phyloP scores from a whole-genome alignment of 306 rosid genomes.

The Biancaea sappan region DNA sequence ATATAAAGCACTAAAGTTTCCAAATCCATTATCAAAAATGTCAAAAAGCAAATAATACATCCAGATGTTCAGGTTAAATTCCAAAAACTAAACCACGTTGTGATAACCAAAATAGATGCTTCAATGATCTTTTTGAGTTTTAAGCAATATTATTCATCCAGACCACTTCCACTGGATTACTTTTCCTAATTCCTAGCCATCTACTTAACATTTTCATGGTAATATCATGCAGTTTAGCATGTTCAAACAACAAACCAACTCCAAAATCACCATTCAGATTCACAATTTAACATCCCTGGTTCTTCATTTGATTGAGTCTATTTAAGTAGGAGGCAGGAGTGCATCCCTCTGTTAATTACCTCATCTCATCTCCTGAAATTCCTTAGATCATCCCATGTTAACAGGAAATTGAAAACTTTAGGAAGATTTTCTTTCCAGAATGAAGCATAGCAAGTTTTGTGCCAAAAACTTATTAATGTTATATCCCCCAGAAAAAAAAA shows the following conservation, averaged over 20 bases:
- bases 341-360: conserved; percentile 16
- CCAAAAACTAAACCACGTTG: no score
- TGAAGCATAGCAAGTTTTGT: neutral
- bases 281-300: conserved; percentile 6
- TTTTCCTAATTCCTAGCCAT: no score
- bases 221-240: no score
- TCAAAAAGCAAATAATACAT: no score
- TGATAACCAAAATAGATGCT: no score
- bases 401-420: neutral
- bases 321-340: neutral
- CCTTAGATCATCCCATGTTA: neutral
- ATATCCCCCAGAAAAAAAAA: neutral
- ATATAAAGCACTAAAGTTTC: no score
- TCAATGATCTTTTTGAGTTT: no score
- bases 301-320: conserved; percentile 7
- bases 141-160: no score
- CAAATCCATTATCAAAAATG: no score
- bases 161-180: no score
- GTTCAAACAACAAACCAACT: neutral
- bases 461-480: neutral
- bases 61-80: no score
- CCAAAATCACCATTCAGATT: conserved; percentile 4
- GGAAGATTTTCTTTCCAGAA: conserved; percentile 3
- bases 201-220: no score
- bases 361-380: neutral